A percentile compares a stretch with the other conserved stretches of the same genome.
Conservation (phyloP, 331 rosid genomes). For the Telfairia occidentalis region DNA sequence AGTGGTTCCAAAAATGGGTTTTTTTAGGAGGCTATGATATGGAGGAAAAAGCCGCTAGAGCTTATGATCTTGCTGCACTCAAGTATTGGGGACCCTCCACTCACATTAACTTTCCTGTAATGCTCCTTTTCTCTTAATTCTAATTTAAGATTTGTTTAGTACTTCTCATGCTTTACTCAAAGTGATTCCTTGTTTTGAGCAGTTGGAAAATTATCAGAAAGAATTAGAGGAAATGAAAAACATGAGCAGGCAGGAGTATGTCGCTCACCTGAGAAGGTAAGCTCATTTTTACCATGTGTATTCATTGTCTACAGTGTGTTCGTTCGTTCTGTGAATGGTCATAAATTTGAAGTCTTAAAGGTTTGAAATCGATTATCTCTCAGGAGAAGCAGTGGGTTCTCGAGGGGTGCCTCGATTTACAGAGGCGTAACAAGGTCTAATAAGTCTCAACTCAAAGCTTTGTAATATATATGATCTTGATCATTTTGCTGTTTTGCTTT, state of each 20-base stretch:
- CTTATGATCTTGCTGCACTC: constrained; percentile 95
- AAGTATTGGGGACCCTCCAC: constrained; percentile 99
- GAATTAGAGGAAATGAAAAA: constrained; percentile 80
- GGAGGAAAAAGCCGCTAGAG: constrained; percentile 96
- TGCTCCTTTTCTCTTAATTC: constrained; percentile 2
- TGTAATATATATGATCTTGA: not conserved
- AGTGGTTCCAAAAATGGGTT: constrained; percentile 32
- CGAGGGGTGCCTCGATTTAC: constrained; percentile 90
- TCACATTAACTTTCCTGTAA: constrained; percentile 84
- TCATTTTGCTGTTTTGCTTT: not conserved
- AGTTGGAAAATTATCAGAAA: constrained; percentile 65
- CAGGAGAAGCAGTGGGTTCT: constrained; percentile 95
- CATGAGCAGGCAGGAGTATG: constrained; percentile 84
- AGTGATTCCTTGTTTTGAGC: constrained; percentile 15
- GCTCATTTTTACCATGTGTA: not conserved
- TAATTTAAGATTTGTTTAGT: not conserved
- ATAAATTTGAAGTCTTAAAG: not conserved
- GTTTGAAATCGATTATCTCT: not conserved
- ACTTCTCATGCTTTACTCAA: constrained; percentile 6
- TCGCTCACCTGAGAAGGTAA: constrained; percentile 84
- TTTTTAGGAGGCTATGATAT: constrained; percentile 88
- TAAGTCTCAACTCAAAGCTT: constrained; percentile 15
- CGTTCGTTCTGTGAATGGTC: not conserved
- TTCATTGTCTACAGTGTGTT: not conserved
- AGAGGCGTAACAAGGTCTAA: constrained; percentile 89